Base-by-base conservation (phyloP, 176 grass and related monocot species). In the Alopecurus myosuroides region DNA sequence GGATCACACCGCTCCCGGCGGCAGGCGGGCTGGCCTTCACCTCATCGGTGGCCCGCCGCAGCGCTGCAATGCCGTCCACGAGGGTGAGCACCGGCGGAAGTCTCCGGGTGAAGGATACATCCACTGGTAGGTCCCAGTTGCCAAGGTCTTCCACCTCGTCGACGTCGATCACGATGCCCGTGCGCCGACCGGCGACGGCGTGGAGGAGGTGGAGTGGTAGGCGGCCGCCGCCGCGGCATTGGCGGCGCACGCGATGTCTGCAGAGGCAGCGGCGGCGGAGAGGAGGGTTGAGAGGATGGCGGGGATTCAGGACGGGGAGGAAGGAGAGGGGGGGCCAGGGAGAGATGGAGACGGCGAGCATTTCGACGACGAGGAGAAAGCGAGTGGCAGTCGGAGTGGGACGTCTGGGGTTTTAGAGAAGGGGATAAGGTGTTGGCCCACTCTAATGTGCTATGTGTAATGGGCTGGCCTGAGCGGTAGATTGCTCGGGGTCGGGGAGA, bases 81-180 rank as follows among this genome's bases (percentile, higher is more conserved):
- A 86, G 55, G 48, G 88, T 90, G 79, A 90, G 84, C 53, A 67
- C 88, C 26, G 84, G 88, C n/a, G 84, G 55, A 1, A 90, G 65
- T 65, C 44, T 90, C 35, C 84, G 74, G 11, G 74, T 86, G 84
- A 90, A 79, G 34, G 78, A 90, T 1, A 90, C 18, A 12, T 82
- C 88, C 1, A 90, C 79, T 22, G 88, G 79, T 17, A 86, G 84
- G 44, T 83, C 64, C 1, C 63, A 51, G 25, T 82, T 52, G 0
- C 52, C 83, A 22, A 41, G 40, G 1, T 78, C 72, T 3, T 3
- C 12, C 45, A 90, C 56, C 74, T 86, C 74, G 56, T 90, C 79
- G 55, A 57, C 84, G 74, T 90, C 84, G 78, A 90, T 78, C 79
- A 86, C 74, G 74, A 83, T 67, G n/a, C 84, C 88, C 74, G 55